phyloP scores from a whole-genome alignment of 169 alveolate genomes.

The Haemoproteus tartakovskyi region DNA sequence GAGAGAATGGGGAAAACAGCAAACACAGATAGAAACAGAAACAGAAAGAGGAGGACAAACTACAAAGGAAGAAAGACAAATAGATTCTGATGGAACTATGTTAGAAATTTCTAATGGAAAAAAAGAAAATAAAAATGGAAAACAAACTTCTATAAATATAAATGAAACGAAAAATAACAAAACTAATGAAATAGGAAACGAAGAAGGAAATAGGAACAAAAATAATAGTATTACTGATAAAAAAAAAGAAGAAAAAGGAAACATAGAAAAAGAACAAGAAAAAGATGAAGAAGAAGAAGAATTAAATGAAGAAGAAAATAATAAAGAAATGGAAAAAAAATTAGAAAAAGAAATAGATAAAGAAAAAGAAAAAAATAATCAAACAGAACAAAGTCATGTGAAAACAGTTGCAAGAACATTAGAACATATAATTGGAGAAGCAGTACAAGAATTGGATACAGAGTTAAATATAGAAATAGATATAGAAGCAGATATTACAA shows the following conservation, averaged over 20 bases:
- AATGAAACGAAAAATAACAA: neutral
- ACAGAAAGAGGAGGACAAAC: neutral
- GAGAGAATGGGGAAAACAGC: neutral
- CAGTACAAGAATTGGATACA: neutral
- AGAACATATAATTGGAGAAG: neutral
- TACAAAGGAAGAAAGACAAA: neutral
- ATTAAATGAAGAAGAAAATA: neutral
- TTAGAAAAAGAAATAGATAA: neutral
- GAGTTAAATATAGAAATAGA: slow-evolving; percentile 4
- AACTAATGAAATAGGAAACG: neutral
- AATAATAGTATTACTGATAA: neutral
- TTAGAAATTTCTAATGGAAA: neutral
- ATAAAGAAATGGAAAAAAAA: neutral
- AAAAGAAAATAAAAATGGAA: neutral
- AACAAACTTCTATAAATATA: too few species aligned
- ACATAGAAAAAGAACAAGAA: neutral
- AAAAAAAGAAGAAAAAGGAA: neutral
- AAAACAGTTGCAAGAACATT: neutral
- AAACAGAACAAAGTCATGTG: neutral
- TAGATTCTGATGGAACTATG: too few species aligned
- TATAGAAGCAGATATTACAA: neutral
- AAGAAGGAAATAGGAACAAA: neutral
- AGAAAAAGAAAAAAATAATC: neutral
- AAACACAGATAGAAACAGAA: neutral
- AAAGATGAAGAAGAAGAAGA: slow-evolving; percentile 4